phyloP scores from a whole-genome alignment of 306 rosid species.

The Fragaria nilgerrensis region DNA sequence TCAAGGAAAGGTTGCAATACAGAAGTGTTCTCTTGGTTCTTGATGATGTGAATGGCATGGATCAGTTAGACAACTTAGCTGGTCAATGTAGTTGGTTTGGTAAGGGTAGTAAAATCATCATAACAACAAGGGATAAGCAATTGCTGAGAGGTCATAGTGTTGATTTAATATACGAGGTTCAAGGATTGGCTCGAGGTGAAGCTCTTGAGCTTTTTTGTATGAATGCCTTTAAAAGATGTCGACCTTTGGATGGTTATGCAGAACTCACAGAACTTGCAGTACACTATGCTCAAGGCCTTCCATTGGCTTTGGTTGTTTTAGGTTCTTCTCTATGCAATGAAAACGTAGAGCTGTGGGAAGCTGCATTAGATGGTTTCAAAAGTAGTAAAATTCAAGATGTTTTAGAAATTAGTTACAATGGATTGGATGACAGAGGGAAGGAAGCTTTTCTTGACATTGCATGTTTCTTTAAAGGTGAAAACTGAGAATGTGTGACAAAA shows the following conservation, averaged over 20 bases:
- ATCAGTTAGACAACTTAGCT: not conserved
- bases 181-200: not conserved
- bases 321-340: constrained; percentile 35
- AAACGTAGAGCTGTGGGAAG: not conserved
- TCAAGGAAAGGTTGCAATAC: not conserved
- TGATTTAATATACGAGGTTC: not conserved
- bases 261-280: not conserved
- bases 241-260: not conserved
- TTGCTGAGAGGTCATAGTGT: not conserved
- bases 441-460: too few species aligned
- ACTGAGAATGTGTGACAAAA: constrained; percentile 17
- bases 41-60: not conserved
- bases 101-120: not conserved
- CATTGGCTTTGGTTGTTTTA: constrained; percentile 39
- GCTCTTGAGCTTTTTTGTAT: not conserved
- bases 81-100: not conserved
- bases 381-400: too few species aligned
- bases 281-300: constrained; percentile 10
- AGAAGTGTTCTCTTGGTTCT: not conserved
- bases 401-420: too few species aligned
- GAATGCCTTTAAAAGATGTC: not conserved
- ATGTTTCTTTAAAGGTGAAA: constrained; percentile 27
- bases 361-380: too few species aligned
- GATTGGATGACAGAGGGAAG: too few species aligned
- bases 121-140: not conserved